Evolutionary conservation across 1,139 yeast genomes (phyloP).

Genomic region (Suhomyces maxii): DNA sequence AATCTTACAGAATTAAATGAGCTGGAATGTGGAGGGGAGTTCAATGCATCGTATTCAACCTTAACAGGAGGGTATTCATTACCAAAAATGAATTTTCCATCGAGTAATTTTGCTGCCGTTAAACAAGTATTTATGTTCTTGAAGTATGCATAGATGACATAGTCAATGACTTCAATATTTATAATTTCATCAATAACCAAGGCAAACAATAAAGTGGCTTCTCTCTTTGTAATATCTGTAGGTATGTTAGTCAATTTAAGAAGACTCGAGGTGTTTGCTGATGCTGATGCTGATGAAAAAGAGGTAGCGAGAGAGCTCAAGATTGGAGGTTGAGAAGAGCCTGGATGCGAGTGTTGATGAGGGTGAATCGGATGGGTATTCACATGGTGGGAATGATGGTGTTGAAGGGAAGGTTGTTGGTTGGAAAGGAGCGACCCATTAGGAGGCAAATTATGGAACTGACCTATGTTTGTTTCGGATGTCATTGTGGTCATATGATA

Average conservation of each 20-base stretch:
- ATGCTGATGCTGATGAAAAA: slow-evolving; percentile 9
- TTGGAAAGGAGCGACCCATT: slow-evolving; percentile 7
- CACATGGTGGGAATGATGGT: slow-evolving; percentile 6
- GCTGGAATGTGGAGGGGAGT: slow-evolving; percentile 16
- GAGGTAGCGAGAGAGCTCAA: slow-evolving; percentile 11
- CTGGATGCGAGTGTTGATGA: slow-evolving; percentile 8
- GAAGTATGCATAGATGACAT: slow-evolving; percentile 62
- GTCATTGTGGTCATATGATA: slow-evolving; percentile 20
- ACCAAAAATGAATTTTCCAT: slow-evolving; percentile 67
- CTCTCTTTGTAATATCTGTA: slow-evolving; percentile 69
- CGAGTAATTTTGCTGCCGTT: slow-evolving; percentile 68
- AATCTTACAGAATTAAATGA: slow-evolving; percentile 32
- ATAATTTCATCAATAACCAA: slow-evolving; percentile 71
- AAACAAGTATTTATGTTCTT: slow-evolving; percentile 63
- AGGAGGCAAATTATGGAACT: slow-evolving; percentile 16
- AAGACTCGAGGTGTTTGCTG: slow-evolving; percentile 14
- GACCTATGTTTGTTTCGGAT: slow-evolving; percentile 21
- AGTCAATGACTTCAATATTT: slow-evolving; percentile 56
- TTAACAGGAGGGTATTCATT: slow-evolving; percentile 52
- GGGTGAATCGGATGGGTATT: slow-evolving; percentile 8
- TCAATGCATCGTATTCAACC: slow-evolving; percentile 45
- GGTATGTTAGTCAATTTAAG: slow-evolving; percentile 65
- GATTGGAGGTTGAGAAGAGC: slow-evolving; percentile 9
- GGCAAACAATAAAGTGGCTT: slow-evolving; percentile 74
- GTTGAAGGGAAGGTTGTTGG: slow-evolving; percentile 4